Conservation (phyloP, 495 filamentous ascomycete species). For the Penicillium steckii region DNA sequence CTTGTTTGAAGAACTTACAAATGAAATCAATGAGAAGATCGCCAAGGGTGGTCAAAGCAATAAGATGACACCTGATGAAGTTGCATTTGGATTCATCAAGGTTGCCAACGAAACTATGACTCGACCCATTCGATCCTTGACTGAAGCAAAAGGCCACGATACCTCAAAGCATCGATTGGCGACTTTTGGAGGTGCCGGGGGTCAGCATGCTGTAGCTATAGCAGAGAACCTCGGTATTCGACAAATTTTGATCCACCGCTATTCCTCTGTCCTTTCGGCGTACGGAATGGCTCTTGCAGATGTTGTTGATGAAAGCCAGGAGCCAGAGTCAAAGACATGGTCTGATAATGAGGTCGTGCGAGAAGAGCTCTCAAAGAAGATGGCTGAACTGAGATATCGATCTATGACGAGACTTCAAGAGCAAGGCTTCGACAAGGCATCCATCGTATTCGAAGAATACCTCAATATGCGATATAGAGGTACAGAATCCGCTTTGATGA, state of each 20-base stretch:
- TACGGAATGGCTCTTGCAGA: slow-evolving; percentile 97
- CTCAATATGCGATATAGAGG: slow-evolving; percentile 52
- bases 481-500: slow-evolving; percentile 50
- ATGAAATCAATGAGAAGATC: slow-evolving; percentile 64
- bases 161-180: slow-evolving; percentile 86
- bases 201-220: slow-evolving; percentile 95
- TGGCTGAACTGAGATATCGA: slow-evolving; percentile 17
- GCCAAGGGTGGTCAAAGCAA: slow-evolving; percentile 45
- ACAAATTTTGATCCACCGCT: slow-evolving; percentile 85
- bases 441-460: slow-evolving; percentile 42
- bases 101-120: slow-evolving; percentile 98
- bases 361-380: slow-evolving; percentile 15
- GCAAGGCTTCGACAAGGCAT: slow-evolving; percentile 32
- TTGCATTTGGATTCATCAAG: slow-evolving; percentile 65
- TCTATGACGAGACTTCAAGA: slow-evolving; percentile 19
- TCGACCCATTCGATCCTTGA: slow-evolving; percentile 85
- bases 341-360: slow-evolving; percentile 5
- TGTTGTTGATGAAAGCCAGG: slow-evolving; percentile 89
- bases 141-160: slow-evolving; percentile 91
- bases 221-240: slow-evolving; percentile 83
- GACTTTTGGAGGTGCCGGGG: slow-evolving; percentile 92
- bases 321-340: slow-evolving; percentile 67
- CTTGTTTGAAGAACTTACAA: slow-evolving; percentile 67
- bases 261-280: slow-evolving; percentile 91
- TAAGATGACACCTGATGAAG: slow-evolving; percentile 75